These are phyloP conservation scores for Wickerhamiella brachini DNA, from an alignment of 805 yeast genomes.

Conservation along the genomic window DNA sequence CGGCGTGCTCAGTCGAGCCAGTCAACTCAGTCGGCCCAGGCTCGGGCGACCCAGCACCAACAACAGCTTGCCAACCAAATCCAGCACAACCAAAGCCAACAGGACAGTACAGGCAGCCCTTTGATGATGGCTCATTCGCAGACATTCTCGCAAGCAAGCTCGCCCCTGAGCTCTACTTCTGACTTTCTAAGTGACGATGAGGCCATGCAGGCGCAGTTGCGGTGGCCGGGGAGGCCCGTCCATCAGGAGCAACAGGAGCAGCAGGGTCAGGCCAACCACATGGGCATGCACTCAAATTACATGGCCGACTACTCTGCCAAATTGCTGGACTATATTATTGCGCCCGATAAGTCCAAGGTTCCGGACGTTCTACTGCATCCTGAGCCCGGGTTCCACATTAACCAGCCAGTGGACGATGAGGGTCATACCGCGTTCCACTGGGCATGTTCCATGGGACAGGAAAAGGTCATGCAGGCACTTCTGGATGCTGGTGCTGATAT, in stretches of 20 bases:
- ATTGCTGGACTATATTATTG: conserved; percentile 40
- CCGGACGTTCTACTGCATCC: conserved; percentile 57
- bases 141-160: background rate
- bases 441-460: conserved; percentile 93
- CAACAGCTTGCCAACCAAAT: background rate
- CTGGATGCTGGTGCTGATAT: conserved; percentile 64
- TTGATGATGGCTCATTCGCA: background rate
- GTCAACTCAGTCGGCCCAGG: background rate
- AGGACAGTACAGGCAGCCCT: background rate
- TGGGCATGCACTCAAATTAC: conserved; percentile 4
- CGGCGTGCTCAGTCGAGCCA: background rate
- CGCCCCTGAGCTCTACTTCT: conserved; percentile 12
- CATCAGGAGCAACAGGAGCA: background rate
- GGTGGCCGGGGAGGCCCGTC: background rate
- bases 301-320: conserved; percentile 32
- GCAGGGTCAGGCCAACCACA: background rate
- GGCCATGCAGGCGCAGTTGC: background rate
- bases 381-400: conserved; percentile 50
- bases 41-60: background rate
- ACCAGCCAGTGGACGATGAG: conserved; percentile 81
- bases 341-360: conserved; percentile 41
- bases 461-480: conserved; percentile 61
- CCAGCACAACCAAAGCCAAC: no score
- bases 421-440: conserved; percentile 93
- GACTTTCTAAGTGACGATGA: conserved; percentile 14